These are phyloP conservation scores for Botrytis pseudocinerea DNA, from an alignment of 2,329 filamentous ascomycete species.

Conservation along the genomic window DNA sequence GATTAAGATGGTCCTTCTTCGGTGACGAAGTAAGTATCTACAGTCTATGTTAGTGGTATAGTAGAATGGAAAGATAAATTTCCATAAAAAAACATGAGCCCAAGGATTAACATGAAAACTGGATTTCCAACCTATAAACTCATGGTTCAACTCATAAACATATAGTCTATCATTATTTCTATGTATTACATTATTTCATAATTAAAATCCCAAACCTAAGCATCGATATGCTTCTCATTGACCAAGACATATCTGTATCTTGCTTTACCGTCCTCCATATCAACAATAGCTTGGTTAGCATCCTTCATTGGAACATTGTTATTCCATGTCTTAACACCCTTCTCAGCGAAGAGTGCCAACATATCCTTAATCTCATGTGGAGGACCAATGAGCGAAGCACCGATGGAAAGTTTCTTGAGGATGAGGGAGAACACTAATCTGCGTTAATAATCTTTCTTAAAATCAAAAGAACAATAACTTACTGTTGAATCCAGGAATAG, in stretches of 20 bases:
- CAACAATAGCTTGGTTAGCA: constrained; percentile 57
- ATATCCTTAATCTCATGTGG: constrained; percentile 61
- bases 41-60: too few relatives aligned
- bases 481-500: constrained; percentile 52
- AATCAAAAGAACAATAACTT: not conserved
- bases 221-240: constrained; percentile 42
- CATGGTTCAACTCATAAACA: not conserved
- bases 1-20: too few relatives aligned
- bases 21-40: too few relatives aligned
- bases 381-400: constrained; percentile 42
- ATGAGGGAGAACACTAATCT: constrained; percentile 53
- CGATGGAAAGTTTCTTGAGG: constrained; percentile 52
- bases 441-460: not conserved
- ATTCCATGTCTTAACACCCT: constrained; percentile 59
- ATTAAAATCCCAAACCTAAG: not conserved
- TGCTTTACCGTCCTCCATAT: constrained; percentile 58
- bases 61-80: too few relatives aligned
- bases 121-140: not conserved
- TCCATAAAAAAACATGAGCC: too few relatives aligned
- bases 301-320: constrained; percentile 57
- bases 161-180: not conserved
- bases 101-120: not conserved
- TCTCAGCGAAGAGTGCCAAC: constrained; percentile 59
- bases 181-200: not conserved
- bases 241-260: constrained; percentile 52